Base-by-base conservation (phyloP, 805 yeast genomes). In the Candida pseudofarinosa region DNA sequence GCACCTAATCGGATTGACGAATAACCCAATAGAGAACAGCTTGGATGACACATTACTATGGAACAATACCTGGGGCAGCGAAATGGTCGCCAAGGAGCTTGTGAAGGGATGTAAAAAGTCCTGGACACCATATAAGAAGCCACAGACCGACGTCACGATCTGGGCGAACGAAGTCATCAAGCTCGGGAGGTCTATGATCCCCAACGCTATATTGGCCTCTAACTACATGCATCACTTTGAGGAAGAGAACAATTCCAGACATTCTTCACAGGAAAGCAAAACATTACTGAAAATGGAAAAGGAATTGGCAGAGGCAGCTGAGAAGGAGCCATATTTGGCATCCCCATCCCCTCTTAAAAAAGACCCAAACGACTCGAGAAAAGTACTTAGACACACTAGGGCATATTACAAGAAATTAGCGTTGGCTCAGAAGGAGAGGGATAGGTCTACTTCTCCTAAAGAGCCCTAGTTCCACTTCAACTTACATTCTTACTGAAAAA, bases 1-100 rank as follows among this genome's bases (percentile, higher is more conserved):
- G 3, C 95, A 87, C 58, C 63, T 87, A 42, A 77, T 83, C 32
- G 96, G 95, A 0, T 58, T 87, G 40, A 83, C 81, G 39, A 67
- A 69, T 20, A 66, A 67, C 41, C 66, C 69, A 40, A 45, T 45
- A 12, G 49, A 51, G 4, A 59, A 58, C 20, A 38, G 35, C 20
- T 47, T 45, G 16, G 60, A 56, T 13, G 69, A 64, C 28, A 59
- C 53, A 12, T 47, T 60, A 14, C 50, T 66, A 15, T 84, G 88
- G 88, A 73, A 79, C 34, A 63, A 66, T 13, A 76, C 77, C 30
- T 83, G 90, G 88, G 84, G 86, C 1, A 65, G 79, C 1, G 71
- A 69, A 28, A 76, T 71, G 23, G 81, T 82, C 2, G 79, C 84
- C 46, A 80, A 77, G 51, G 89, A 83, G 55, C 69, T 85, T 34